Evolutionary conservation across 768 basidiomycete genomes (phyloP), one percentile per base, ranked within the genome.

Genomic region (Psilocybe cyanescens): DNA sequence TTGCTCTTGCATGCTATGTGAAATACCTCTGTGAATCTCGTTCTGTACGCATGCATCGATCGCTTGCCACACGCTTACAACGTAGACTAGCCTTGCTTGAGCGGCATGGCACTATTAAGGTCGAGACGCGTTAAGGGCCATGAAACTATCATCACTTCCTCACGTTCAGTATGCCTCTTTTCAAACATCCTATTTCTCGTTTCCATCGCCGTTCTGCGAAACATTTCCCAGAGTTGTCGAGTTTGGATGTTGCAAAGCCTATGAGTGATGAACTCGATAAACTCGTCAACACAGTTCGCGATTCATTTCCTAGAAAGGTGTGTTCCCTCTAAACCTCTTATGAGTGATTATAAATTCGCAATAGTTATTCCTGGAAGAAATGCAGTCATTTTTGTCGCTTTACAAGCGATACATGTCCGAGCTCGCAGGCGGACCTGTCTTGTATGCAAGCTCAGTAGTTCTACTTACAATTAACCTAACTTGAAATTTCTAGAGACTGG

Each of bases 341-440:
- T 48, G 48, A 50, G 30, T 37, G 14, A 58, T 39, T 47, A 16
- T 11, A 39, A 46, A 31, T 49, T 5, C 55, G 70, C 74, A 72
- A 55, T 78, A 82, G 81, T 68, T 70, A 11, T 93, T 94, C 72
- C 85, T 90, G 61, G 82, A 82, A 29, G 91, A 95, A 78, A 93
- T 95, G 92, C 84, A 89, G 68, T 83, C 86, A 51, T 95, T 94
- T 80, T 90, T 92, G 78, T 80, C 85, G 67, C 84, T 96, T 58
- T 92, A 92, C 76, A 90, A 86, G 71, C 87, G 92, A 59, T 95
- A 92, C 78, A 81, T 89, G 61, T 78, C 83, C 17, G 89, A 92
- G 71, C 85, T 85, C 63, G 86, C 88, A 46, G 82, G 85, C 72
- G 84, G 79, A 60, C 82, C 90, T 65, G 84, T 85, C 72, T 79